phyloP scores from a whole-genome alignment of 2,329 filamentous ascomycete species.

The Eutypa lata region DNA sequence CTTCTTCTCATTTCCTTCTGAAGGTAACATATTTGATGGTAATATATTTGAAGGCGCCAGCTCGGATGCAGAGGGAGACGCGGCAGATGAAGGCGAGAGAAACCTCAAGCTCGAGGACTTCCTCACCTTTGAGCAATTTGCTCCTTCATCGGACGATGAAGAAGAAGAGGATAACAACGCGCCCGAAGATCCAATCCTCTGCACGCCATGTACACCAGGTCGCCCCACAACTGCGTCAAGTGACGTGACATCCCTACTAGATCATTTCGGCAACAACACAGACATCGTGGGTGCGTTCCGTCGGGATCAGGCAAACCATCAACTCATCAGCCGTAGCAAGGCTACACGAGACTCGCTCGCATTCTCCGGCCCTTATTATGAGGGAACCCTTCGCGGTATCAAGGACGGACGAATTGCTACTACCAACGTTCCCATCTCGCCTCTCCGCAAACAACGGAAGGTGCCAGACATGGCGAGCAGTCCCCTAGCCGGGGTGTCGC shows the following conservation, averaged over 20 bases:
- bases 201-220: conserved; percentile 40
- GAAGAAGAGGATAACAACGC: conserved; percentile 44
- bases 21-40: conserved; percentile 46
- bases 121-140: conserved; percentile 61
- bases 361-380: conserved; percentile 58
- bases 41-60: background rate
- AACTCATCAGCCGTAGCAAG: conserved; percentile 58
- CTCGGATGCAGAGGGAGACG: conserved; percentile 50
- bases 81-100: conserved; percentile 63
- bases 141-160: conserved; percentile 59
- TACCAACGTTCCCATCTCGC: conserved; percentile 66
- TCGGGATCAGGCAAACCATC: conserved; percentile 61
- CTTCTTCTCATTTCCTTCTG: conserved; percentile 67
- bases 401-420: conserved; percentile 64
- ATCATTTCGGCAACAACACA: conserved; percentile 63
- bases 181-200: conserved; percentile 43
- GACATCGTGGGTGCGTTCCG: conserved; percentile 78
- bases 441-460: conserved; percentile 57
- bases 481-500: conserved; percentile 44
- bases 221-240: conserved; percentile 47
- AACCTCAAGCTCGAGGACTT: conserved; percentile 69
- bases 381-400: conserved; percentile 60
- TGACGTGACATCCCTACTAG: conserved; percentile 54
- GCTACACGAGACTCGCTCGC: conserved; percentile 61
- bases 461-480: conserved; percentile 44